Percentiles rank a stretch among this genome's conserved stretches.
Evolutionary conservation across 176 grass and related monocot species (phyloP).

Genomic region (Oryza brachyantha): DNA sequence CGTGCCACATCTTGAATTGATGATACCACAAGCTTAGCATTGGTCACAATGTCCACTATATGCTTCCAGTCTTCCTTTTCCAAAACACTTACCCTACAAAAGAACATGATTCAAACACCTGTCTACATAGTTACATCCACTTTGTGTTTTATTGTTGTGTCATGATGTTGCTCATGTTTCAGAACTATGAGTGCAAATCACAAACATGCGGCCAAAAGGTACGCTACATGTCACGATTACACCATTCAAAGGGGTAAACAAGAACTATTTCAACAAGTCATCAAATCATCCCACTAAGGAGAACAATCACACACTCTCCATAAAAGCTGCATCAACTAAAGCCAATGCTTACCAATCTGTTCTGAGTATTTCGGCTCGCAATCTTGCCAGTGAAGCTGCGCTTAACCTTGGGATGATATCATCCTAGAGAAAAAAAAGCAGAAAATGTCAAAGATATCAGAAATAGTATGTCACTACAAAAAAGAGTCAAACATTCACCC

Average conservation of each 20-base stretch:
- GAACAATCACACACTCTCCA: not conserved
- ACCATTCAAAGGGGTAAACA: not conserved
- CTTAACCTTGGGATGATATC: conserved; percentile 94
- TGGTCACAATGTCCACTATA: conserved; percentile 82
- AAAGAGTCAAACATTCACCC: not conserved
- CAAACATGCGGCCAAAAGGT: not conserved
- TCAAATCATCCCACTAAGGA: not conserved
- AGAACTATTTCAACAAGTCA: not conserved
- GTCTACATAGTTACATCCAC: not conserved
- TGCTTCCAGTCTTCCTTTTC: conserved; percentile 93
- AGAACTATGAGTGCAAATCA: not conserved
- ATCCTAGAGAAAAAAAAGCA: conserved; percentile 52
- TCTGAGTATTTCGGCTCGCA: conserved; percentile 83
- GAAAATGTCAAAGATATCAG: not conserved
- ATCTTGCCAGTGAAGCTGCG: conserved; percentile 65
- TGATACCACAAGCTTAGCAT: conserved; percentile 76
- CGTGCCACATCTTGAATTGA: conserved; percentile 86
- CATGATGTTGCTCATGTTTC: not conserved
- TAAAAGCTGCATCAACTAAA: not conserved
- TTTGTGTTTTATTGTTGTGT: not conserved
- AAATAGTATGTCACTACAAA: not conserved
- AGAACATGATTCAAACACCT: not conserved
- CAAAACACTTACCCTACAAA: conserved; percentile 76
- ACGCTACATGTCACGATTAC: not conserved
- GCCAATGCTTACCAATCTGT: conserved; percentile 80